A percentile compares a stretch with the other conserved stretches of the same genome.
phyloP scores from a whole-genome alignment of 2,329 filamentous ascomycete genomes.

The Cladosporium sp. region DNA sequence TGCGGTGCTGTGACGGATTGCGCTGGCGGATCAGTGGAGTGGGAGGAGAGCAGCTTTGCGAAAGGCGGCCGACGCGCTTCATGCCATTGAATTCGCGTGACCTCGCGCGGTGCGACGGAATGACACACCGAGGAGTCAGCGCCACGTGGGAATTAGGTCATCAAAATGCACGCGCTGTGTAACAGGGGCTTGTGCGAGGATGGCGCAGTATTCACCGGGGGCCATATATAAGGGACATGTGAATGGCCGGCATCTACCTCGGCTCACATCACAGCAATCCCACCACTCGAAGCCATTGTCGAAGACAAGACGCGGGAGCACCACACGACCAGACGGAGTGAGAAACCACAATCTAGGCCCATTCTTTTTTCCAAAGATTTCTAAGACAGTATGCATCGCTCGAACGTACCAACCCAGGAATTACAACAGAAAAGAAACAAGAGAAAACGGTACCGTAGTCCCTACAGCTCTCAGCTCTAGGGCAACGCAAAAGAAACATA shows the following conservation, averaged over 20 bases:
- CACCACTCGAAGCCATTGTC: too few relatives aligned
- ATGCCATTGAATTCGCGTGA: background rate
- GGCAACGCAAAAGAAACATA: background rate
- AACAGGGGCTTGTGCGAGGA: too few relatives aligned
- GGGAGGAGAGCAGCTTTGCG: background rate
- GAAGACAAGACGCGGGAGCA: background rate
- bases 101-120: background rate
- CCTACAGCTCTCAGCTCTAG: background rate
- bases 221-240: background rate
- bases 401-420: constrained; percentile 11
- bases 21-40: background rate
- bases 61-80: background rate
- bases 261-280: too few relatives aligned
- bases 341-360: background rate
- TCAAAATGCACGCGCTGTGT: background rate
- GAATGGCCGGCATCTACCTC: background rate
- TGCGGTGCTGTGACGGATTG: constrained; percentile 1
- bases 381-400: constrained; percentile 6
- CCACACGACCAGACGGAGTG: background rate
- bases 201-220: background rate
- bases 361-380: background rate
- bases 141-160: constrained; percentile 7
- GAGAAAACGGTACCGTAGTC: background rate
- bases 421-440: constrained; percentile 2
- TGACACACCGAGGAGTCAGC: background rate